phyloP scores from a whole-genome alignment of 257 asterid species.

The Striga asiatica region DNA sequence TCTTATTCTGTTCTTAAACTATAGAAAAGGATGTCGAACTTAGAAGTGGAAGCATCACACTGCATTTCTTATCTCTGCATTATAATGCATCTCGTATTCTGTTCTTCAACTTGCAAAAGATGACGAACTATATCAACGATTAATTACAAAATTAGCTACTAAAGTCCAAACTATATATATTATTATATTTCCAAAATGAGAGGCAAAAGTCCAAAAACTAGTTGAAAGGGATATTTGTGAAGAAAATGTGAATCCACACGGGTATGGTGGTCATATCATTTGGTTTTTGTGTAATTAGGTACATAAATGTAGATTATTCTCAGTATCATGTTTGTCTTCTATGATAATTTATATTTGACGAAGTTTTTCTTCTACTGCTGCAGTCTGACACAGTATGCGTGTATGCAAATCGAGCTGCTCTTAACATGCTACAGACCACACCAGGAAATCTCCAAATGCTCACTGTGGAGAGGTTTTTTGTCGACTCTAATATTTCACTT shows the following conservation, averaged over 20 bases:
- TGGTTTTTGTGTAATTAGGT: not conserved
- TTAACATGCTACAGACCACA: slow-evolving; percentile 29
- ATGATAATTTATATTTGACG: not conserved
- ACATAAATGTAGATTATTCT: not conserved
- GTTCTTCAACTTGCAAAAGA: not conserved
- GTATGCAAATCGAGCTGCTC: slow-evolving; percentile 26
- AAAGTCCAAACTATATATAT: not conserved
- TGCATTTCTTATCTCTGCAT: not conserved
- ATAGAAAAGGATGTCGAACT: no score
- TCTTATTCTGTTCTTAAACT: no score
- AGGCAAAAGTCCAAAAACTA: no score
- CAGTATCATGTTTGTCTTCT: not conserved
- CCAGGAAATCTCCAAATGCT: slow-evolving; percentile 16
- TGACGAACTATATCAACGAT: not conserved
- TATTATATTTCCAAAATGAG: not conserved
- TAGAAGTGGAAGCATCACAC: not conserved
- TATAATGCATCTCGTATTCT: not conserved
- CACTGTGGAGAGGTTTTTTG: slow-evolving; percentile 25
- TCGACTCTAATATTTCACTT: slow-evolving; percentile 19
- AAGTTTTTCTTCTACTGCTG: not conserved
- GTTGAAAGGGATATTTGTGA: no score
- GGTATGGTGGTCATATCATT: no score
- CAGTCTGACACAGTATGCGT: slow-evolving; percentile 19
- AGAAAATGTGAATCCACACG: no score
- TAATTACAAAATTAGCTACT: not conserved